Percentiles rank a stretch among this genome's conserved stretches.
phyloP scores from a whole-genome alignment of 2,329 filamentous ascomycete genomes.

The Stagonosporopsis rhizophila region DNA sequence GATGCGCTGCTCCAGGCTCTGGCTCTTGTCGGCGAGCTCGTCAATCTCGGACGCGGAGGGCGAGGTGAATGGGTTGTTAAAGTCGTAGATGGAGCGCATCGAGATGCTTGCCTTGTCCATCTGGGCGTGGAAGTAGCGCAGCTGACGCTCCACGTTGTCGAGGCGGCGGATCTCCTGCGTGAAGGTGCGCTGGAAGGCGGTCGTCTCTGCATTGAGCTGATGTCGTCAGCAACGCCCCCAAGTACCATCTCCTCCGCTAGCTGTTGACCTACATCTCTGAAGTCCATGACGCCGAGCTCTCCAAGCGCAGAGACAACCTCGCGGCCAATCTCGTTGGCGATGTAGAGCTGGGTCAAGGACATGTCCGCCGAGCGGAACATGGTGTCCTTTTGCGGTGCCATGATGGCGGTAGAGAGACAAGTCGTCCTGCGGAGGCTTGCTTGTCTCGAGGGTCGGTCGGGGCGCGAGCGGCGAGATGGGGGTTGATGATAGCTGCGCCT shows the following conservation, averaged over 20 bases:
- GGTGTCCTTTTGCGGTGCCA: constrained; percentile 77
- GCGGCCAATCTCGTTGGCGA: constrained; percentile 97
- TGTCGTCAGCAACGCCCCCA: constrained; percentile 33
- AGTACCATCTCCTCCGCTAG: background rate
- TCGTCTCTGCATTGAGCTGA: constrained; percentile 90
- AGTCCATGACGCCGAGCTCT: constrained; percentile 95
- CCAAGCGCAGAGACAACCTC: constrained; percentile 97
- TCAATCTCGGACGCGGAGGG: constrained; percentile 96
- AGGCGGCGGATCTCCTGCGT: constrained; percentile 96
- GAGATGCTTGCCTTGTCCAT: constrained; percentile 92
- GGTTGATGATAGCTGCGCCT: constrained; percentile 32
- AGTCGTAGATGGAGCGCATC: constrained; percentile 89
- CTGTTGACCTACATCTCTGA: constrained; percentile 79
- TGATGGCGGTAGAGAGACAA: constrained; percentile 52
- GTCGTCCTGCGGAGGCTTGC: constrained; percentile 26
- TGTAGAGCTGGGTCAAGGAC: constrained; percentile 99
- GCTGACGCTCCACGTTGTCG: constrained; percentile 97
- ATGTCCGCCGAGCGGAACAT: constrained; percentile 99
- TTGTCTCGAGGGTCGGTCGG: constrained; percentile 35
- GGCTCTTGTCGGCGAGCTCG: constrained; percentile 88
- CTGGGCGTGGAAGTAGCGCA: constrained; percentile 93
- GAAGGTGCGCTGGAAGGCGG: constrained; percentile 95
- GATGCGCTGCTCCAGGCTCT: constrained; percentile 90
- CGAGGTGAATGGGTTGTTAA: constrained; percentile 83
- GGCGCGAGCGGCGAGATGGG: constrained; percentile 31